These are phyloP conservation scores for Fusarium secorum DNA, from an alignment of 2,329 filamentous ascomycete species.

Conservation along the genomic window DNA sequence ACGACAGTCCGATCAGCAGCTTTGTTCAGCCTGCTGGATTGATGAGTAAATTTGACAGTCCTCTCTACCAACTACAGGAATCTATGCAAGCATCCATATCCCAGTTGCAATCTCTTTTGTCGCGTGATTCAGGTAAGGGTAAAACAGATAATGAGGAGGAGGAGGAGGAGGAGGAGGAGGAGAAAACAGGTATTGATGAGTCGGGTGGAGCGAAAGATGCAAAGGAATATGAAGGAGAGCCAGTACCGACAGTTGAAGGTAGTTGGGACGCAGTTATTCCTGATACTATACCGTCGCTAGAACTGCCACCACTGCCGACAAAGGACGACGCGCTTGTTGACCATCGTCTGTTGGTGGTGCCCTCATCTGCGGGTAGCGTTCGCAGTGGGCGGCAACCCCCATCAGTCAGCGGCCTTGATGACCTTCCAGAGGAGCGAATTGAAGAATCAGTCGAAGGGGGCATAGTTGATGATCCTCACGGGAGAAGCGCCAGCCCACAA, in stretches of 20 bases:
- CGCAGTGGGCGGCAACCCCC: conserved; percentile 61
- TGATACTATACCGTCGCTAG: conserved; percentile 32
- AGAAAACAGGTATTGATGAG: not conserved
- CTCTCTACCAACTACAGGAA: conserved; percentile 31
- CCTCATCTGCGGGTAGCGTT: conserved; percentile 49
- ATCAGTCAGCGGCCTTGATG: conserved; percentile 47
- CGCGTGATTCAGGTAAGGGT: not conserved
- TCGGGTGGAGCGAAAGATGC: not conserved
- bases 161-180: not conserved
- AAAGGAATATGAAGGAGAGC: conserved; percentile 19
- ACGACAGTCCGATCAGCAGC: conserved; percentile 35
- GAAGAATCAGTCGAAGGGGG: conserved; percentile 37
- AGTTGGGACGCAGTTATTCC: conserved; percentile 34
- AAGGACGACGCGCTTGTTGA: conserved; percentile 7
- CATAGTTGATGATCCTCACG: conserved; percentile 23
- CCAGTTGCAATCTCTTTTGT: not conserved
- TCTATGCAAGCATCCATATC: conserved; percentile 10
- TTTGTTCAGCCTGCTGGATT: conserved; percentile 35
- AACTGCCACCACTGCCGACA: conserved; percentile 15
- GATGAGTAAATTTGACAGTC: conserved; percentile 30
- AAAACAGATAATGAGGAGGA: not conserved
- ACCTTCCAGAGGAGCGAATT: conserved; percentile 39
- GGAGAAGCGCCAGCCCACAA: conserved; percentile 22
- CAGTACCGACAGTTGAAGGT: not conserved
- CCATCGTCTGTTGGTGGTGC: conserved; percentile 15